Evolutionary conservation across 345 rosid species (phyloP).

Genomic region (Boechera divaricarpa): DNA sequence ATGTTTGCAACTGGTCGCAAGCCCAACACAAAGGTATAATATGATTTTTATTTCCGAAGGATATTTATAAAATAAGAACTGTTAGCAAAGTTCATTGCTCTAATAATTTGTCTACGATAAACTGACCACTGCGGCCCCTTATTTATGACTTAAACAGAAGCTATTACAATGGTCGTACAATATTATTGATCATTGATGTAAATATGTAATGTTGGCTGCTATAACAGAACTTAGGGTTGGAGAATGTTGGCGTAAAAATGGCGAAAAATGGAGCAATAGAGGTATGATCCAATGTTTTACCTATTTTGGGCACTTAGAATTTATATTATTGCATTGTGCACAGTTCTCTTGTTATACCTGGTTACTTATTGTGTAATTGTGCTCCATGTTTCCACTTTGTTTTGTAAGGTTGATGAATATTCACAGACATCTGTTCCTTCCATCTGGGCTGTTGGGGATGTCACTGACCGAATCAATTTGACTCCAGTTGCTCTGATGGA

Average conservation of each 20-base stretch:
- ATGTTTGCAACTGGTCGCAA: slow-evolving; percentile 99
- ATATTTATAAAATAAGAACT: slow-evolving; percentile 5
- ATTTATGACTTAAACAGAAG: slow-evolving; percentile 5
- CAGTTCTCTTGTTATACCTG: slow-evolving; percentile 22
- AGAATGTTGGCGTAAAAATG: slow-evolving; percentile 74
- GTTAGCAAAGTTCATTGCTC: slow-evolving; percentile 20
- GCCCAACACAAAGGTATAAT: slow-evolving; percentile 84
- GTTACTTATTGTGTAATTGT: slow-evolving; percentile 12
- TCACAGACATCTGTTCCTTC: slow-evolving; percentile 85
- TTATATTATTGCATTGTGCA: neutral
- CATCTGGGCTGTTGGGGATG: slow-evolving; percentile 98
- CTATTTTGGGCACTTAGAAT: neutral
- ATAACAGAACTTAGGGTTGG: slow-evolving; percentile 90
- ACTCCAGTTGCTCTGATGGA: slow-evolving; percentile 99
- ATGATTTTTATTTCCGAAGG: neutral
- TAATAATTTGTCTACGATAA: neutral
- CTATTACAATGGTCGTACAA: slow-evolving; percentile 7
- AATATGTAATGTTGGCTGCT: slow-evolving; percentile 19
- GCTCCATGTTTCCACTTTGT: slow-evolving; percentile 31
- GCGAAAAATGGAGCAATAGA: slow-evolving; percentile 85
- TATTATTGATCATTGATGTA: slow-evolving; percentile 31
- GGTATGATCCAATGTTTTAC: slow-evolving; percentile 51
- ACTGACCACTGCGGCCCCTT: neutral
- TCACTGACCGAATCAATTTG: slow-evolving; percentile 89
- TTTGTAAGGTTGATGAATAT: slow-evolving; percentile 83